Evolutionary conservation across 352 stramenopile species (phyloP), one percentile per base, ranked within the genome.

Genomic region (Peronospora destructor): DNA sequence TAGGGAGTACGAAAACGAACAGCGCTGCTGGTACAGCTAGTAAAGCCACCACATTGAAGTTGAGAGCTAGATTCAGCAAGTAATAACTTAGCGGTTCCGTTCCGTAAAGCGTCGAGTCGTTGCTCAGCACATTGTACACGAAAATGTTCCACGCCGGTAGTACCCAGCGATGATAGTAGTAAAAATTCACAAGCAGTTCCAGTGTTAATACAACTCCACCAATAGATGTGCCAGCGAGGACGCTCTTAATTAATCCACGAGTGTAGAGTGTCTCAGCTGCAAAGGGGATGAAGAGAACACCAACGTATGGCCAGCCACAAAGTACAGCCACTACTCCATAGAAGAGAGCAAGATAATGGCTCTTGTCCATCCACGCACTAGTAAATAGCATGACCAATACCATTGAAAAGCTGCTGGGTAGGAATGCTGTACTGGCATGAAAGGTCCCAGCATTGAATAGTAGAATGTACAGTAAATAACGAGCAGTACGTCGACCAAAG

Each of bases 241-340:
- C 28, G 30, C 66, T 68, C 63, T 67, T 66, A 6, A 87, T 34
- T 9, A 93, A 37, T 37, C 71, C 68, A 13, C 76, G 68, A 17
- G 61, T 45, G 35, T 59, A 62, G 6, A 88, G 17, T 53, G 92
- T 86, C 61, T 95, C 72, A 35, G 98, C 28, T 40, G 88, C 82
- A 47, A 98, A 92, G 6, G 94, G 87, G n/a, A 98, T 55, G 63
- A 98, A 98, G 19, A 98, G 68, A 35, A 97, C 76, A 9, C 87
- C 95, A 25, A 97, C 95, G 70, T 98, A 99, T 9, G 96, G 96
- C 96, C 96, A 99, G 39, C 95, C 95, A 32, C 78, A 93, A 26
- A 98, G 68, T 16, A 98, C 92, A 25, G 93, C 92, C 10, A 95
- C 43, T 16, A 98, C 61, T 11, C 85, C 93, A 41, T 77, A 93